Conservation (phyloP, 768 basidiomycete genomes). For the Russula virescens region DNA sequence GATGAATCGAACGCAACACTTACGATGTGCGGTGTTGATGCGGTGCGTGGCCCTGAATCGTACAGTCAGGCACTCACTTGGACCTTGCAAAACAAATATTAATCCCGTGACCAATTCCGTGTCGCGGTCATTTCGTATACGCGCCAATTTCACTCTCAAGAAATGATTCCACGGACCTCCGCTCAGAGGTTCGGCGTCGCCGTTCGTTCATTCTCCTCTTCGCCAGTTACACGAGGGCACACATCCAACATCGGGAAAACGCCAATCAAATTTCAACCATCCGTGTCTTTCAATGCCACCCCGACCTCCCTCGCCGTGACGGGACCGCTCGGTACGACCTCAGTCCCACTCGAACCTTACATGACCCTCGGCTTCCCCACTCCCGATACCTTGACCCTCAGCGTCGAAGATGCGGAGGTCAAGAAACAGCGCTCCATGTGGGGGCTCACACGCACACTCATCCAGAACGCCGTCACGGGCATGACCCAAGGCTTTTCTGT, state of each 20-base stretch:
- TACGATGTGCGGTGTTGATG: too few species aligned
- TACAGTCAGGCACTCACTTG: too few species aligned
- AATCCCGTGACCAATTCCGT: not conserved
- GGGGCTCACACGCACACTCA: conserved; percentile 90
- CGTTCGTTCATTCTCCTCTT: conserved; percentile 19
- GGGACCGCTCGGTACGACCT: conserved; percentile 51
- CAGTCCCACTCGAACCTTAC: conserved; percentile 44
- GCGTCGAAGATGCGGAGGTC: conserved; percentile 52
- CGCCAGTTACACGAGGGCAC: conserved; percentile 18
- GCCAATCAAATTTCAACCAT: conserved; percentile 47
- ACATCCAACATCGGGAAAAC: conserved; percentile 45
- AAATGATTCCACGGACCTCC: conserved; percentile 13
- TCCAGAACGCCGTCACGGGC: conserved; percentile 83
- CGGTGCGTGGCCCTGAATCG: too few species aligned
- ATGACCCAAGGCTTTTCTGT: conserved; percentile 85
- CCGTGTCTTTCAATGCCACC: conserved; percentile 38
- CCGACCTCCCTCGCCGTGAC: conserved; percentile 44
- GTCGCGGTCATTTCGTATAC: not conserved
- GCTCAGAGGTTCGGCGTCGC: conserved; percentile 9
- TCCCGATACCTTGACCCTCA: conserved; percentile 33
- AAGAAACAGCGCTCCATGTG: conserved; percentile 86
- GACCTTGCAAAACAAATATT: too few species aligned
- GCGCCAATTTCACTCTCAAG: not conserved
- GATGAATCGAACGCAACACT: too few species aligned
- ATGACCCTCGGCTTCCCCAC: conserved; percentile 37